A percentile compares a stretch with the other conserved stretches of the same genome.
Evolutionary conservation across 495 filamentous ascomycete species (phyloP).

Genomic region (Lepidopterella palustris): DNA sequence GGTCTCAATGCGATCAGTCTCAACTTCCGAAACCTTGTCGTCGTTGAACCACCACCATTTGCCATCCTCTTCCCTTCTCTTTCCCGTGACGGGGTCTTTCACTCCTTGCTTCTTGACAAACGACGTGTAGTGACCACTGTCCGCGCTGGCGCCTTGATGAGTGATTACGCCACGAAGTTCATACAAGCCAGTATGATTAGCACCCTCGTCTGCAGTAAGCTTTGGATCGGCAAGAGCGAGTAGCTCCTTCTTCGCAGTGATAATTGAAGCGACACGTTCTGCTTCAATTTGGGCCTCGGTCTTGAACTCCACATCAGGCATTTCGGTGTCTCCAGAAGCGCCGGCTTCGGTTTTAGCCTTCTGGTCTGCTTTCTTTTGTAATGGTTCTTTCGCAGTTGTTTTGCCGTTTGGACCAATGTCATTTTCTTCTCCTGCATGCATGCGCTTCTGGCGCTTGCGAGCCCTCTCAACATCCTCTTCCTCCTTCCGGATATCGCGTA

Average conservation of each 20-base stretch:
- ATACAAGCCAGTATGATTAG: slow-evolving; percentile 89
- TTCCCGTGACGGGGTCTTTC: slow-evolving; percentile 59
- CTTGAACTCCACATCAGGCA: slow-evolving; percentile 73
- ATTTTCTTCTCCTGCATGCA: slow-evolving; percentile 54
- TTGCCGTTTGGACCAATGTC: slow-evolving; percentile 38
- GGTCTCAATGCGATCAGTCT: slow-evolving; percentile 81
- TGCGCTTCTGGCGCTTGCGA: slow-evolving; percentile 77
- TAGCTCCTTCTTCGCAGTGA: slow-evolving; percentile 76
- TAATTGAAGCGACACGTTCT: slow-evolving; percentile 66
- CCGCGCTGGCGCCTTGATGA: slow-evolving; percentile 94
- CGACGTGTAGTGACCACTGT: slow-evolving; percentile 95
- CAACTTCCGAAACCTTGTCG: slow-evolving; percentile 91
- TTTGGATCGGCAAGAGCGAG: slow-evolving; percentile 64
- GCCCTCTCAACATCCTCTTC: slow-evolving; percentile 83
- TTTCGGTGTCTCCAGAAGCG: slow-evolving; percentile 58
- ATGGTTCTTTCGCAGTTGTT: slow-evolving; percentile 26
- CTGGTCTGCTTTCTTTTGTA: slow-evolving; percentile 46
- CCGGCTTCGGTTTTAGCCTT: slow-evolving; percentile 46
- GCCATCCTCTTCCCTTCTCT: slow-evolving; percentile 70
- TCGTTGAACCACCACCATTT: slow-evolving; percentile 99
- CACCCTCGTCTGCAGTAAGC: slow-evolving; percentile 65
- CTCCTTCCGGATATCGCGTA: slow-evolving; percentile 91
- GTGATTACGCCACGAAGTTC: slow-evolving; percentile 92
- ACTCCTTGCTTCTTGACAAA: slow-evolving; percentile 86
- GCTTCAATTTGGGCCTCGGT: slow-evolving; percentile 88